These are phyloP conservation scores for Termitomyces sp. DNA, from an alignment of 768 basidiomycete species.

Conservation along the genomic window DNA sequence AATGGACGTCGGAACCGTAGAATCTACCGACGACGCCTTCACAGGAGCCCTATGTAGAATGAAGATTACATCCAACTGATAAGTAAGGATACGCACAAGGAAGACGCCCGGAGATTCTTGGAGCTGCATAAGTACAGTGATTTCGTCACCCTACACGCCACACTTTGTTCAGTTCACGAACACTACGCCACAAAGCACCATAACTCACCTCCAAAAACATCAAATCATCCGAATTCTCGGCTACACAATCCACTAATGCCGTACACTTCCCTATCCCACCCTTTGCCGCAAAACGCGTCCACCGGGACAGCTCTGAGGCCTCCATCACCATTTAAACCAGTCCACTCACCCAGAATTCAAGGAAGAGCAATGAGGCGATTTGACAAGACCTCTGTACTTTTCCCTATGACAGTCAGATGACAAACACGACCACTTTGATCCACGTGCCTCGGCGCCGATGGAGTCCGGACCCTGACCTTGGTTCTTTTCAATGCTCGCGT, in stretches of 20 bases:
- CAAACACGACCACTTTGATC: background rate
- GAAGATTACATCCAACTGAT: background rate
- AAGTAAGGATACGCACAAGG: constrained; percentile 42
- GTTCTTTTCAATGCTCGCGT: too few species aligned
- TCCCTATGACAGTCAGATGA: background rate
- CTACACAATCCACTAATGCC: constrained; percentile 69
- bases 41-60: constrained; percentile 60
- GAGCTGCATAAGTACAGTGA: constrained; percentile 71
- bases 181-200: background rate
- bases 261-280: constrained; percentile 82
- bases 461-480: background rate
- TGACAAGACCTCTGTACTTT: background rate
- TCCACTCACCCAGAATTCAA: background rate
- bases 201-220: constrained; percentile 77
- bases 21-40: constrained; percentile 85
- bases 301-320: constrained; percentile 63
- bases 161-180: background rate
- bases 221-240: constrained; percentile 66
- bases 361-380: background rate
- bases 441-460: background rate
- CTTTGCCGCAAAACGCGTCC: constrained; percentile 81
- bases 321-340: constrained; percentile 44
- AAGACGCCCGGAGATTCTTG: constrained; percentile 45
- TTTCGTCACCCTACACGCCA: constrained; percentile 61
- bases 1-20: constrained; percentile 52